Base-by-base conservation (phyloP, 2,329 filamentous ascomycete genomes). In the Exophiala mesophila region DNA sequence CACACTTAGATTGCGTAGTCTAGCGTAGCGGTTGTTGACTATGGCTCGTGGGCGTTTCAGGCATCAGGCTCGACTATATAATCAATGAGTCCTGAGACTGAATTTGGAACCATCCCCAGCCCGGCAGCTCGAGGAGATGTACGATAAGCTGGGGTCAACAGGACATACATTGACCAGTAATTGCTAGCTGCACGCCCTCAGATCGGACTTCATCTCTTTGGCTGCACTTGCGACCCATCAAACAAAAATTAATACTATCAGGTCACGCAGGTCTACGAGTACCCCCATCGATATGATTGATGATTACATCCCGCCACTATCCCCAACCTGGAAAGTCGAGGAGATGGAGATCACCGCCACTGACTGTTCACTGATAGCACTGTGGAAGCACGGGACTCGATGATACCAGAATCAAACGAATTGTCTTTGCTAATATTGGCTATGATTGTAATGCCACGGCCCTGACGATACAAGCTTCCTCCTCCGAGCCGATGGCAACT, bases 291-390 rank as follows among this genome's bases (percentile, higher is more conserved):
- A 28, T 8, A 8, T 28, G 8, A 8, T 28, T n/a, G n/a, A 28
- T 28, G 8, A 28, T 28, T 28, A 28, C 24, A 28, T 8, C 24
- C 5, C 12, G 5, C 8, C 16, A 13, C 36, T 39, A 30, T 12
- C 8, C 36, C 23, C 19, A 4, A 29, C 20, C 5, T 17, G 36
- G 36, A 9, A 39, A 39, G 21, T 39, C 36, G 36, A 39, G 36
- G 36, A 39, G 36, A 39, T 39, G 21, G 24, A 39, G 12, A 17
- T 36, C 18, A 13, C 9, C 13, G 33, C 13, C n/a, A n/a, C n/a
- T n/a, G n/a, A n/a, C n/a, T n/a, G n/a, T n/a, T n/a, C n/a, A n/a
- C n/a, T n/a, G n/a, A n/a, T n/a, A n/a, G n/a, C n/a, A n/a, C n/a
- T n/a, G n/a, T n/a, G n/a, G n/a, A n/a, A n/a, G n/a, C n/a, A n/a